Percentiles rank a stretch among this genome's conserved stretches.
Conservation (phyloP, 1,284 basidiomycete species). For the Trametes pubescens region DNA sequence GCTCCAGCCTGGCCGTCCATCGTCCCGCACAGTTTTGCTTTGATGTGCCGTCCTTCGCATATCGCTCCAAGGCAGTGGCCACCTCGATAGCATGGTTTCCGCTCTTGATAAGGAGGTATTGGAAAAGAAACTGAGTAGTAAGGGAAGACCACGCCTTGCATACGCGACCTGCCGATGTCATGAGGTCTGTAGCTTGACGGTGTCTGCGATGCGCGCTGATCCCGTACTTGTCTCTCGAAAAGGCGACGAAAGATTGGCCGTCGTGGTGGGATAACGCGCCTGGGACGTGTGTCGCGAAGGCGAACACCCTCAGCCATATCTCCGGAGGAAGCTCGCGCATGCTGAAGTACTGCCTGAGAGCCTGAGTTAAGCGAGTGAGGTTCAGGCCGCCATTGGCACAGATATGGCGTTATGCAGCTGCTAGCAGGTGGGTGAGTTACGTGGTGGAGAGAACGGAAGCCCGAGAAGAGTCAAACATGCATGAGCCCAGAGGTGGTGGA, state of each 20-base stretch:
- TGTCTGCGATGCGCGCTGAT: constrained; percentile 42
- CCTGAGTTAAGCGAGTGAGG: background rate
- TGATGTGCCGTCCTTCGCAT: background rate
- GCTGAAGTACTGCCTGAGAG: background rate
- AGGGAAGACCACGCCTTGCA: constrained; percentile 43
- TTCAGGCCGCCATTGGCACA: background rate
- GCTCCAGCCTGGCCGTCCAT: constrained; percentile 41
- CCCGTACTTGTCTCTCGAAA: constrained; percentile 42
- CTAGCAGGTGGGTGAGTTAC: background rate
- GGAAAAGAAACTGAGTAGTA: constrained; percentile 38
- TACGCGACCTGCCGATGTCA: constrained; percentile 42
- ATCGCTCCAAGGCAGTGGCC: constrained; percentile 29
- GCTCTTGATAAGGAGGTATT: constrained; percentile 44
- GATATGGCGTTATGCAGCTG: background rate
- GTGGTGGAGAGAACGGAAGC: background rate
- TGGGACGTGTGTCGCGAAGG: constrained; percentile 41
- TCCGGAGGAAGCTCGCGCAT: constrained; percentile 34
- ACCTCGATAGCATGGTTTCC: constrained; percentile 40
- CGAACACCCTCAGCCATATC: constrained; percentile 46
- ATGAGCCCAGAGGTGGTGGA: background rate
- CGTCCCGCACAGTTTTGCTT: constrained; percentile 16
- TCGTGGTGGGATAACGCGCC: constrained; percentile 41
- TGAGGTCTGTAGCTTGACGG: constrained; percentile 39
- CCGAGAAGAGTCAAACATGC: constrained; percentile 12
- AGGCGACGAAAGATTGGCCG: constrained; percentile 40